A percentile compares a stretch with the other conserved stretches of the same genome.
Conservation (phyloP, 2,329 filamentous ascomycete genomes). For the Cladosporium oxysporum region DNA sequence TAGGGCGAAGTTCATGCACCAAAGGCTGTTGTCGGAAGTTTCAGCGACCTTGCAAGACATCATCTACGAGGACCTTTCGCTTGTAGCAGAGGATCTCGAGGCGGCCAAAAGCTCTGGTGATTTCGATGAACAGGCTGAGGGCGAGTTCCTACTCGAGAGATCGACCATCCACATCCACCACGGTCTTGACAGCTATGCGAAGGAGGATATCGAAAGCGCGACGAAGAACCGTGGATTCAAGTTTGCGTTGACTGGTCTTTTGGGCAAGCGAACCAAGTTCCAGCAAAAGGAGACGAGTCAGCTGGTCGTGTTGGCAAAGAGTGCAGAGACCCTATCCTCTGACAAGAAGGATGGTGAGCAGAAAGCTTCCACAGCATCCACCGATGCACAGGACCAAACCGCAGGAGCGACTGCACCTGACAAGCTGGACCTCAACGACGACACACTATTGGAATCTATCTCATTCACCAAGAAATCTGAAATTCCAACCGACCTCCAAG, state of each 20-base stretch:
- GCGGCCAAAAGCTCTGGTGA: background rate
- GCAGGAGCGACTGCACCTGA: constrained; percentile 37
- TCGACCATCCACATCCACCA: constrained; percentile 83
- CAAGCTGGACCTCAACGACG: constrained; percentile 80
- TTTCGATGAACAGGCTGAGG: constrained; percentile 29
- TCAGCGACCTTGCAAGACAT: constrained; percentile 60
- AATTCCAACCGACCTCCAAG: constrained; percentile 44
- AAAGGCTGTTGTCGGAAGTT: constrained; percentile 65
- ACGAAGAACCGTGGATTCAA: constrained; percentile 67
- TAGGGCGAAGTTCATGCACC: constrained; percentile 72
- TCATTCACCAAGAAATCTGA: constrained; percentile 60
- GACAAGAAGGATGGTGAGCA: background rate
- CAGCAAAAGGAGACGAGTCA: constrained; percentile 82
- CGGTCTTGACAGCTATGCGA: constrained; percentile 75
- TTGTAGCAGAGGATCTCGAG: constrained; percentile 51
- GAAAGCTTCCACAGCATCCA: background rate
- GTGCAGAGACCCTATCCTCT: constrained; percentile 46
- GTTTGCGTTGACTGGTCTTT: constrained; percentile 79
- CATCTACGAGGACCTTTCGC: constrained; percentile 62
- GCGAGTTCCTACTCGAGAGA: constrained; percentile 74
- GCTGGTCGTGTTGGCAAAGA: constrained; percentile 85
- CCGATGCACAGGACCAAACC: constrained; percentile 1
- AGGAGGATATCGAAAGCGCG: constrained; percentile 69
- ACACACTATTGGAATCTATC: constrained; percentile 87
- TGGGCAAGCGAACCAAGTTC: constrained; percentile 82